Percentiles rank a stretch among this genome's conserved stretches.
Evolutionary conservation across 169 alveolate species (phyloP).

Genomic region (Plasmodium sp.): DNA sequence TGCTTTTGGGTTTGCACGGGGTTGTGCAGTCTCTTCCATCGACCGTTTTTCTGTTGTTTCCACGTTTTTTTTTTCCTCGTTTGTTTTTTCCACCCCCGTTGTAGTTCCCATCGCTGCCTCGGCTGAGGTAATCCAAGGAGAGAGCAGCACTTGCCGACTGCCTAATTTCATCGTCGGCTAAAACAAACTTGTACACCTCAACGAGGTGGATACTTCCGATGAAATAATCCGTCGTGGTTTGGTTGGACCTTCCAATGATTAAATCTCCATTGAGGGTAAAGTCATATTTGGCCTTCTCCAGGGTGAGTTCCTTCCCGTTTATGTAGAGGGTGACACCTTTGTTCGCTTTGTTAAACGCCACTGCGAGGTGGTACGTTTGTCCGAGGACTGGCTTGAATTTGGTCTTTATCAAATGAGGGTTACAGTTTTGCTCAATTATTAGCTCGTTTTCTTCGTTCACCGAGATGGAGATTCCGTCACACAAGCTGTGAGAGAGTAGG

Average conservation of each 20-base stretch:
- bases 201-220: constrained; percentile 78
- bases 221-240: constrained; percentile 78
- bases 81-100: not conserved
- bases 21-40: constrained; percentile 67
- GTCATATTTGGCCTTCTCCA: constrained; percentile 13
- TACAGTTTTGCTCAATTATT: constrained; percentile 86
- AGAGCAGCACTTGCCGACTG: constrained; percentile 13
- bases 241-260: constrained; percentile 77
- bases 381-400: constrained; percentile 81
- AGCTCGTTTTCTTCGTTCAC: constrained; percentile 85
- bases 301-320: constrained; percentile 24
- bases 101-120: not conserved
- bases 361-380: constrained; percentile 73
- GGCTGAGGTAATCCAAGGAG: constrained; percentile 21
- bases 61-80: not conserved
- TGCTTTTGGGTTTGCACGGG: constrained; percentile 51
- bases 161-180: constrained; percentile 81
- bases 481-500: constrained; percentile 78
- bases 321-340: constrained; percentile 72
- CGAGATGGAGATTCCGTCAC: constrained; percentile 87
- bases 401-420: constrained; percentile 82
- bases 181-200: constrained; percentile 74
- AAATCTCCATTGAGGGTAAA: constrained; percentile 74
- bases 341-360: constrained; percentile 29
- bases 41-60: constrained; percentile 18